Conservation (phyloP, 2,329 filamentous ascomycete genomes). For the Apiospora kogelbergensis region DNA sequence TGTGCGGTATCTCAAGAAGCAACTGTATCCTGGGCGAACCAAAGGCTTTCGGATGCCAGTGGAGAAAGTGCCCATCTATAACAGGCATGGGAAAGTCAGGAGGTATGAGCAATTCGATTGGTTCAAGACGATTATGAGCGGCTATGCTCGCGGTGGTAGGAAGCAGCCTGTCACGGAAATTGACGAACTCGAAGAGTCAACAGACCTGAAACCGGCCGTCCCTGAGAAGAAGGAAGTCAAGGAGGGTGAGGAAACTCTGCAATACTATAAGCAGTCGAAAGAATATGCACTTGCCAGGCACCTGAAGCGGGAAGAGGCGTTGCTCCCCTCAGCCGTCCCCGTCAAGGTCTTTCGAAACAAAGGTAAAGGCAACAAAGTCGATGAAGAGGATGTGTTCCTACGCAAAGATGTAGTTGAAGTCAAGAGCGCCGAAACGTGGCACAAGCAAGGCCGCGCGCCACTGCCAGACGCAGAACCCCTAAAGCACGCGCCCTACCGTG, state of each 20-base stretch:
- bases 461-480: conserved; percentile 69
- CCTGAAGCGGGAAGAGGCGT: conserved; percentile 86
- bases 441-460: conserved; percentile 87
- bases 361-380: conserved; percentile 70
- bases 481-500: conserved; percentile 86
- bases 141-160: conserved; percentile 58
- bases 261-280: conserved; percentile 82
- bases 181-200: conserved; percentile 78
- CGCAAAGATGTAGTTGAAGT: conserved; percentile 80
- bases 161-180: conserved; percentile 61
- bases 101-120: conserved; percentile 80
- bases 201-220: conserved; percentile 72
- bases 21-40: conserved; percentile 81
- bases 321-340: conserved; percentile 66
- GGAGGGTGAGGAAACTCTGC: conserved; percentile 77
- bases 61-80: conserved; percentile 80
- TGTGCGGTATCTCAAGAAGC: conserved; percentile 81
- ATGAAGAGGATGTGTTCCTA: conserved; percentile 77
- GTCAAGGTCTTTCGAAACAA: conserved; percentile 74
- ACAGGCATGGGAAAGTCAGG: conserved; percentile 74
- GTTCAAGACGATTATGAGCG: conserved; percentile 79
- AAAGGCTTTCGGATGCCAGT: conserved; percentile 78
- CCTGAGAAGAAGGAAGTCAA: conserved; percentile 72
- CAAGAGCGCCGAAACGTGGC: conserved; percentile 94
- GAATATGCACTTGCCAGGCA: conserved; percentile 86